A percentile compares a stretch with the other conserved stretches of the same genome.
These are phyloP conservation scores for Sordariomycetes sp. DNA, from an alignment of 2,329 filamentous ascomycete genomes.

Conservation along the genomic window DNA sequence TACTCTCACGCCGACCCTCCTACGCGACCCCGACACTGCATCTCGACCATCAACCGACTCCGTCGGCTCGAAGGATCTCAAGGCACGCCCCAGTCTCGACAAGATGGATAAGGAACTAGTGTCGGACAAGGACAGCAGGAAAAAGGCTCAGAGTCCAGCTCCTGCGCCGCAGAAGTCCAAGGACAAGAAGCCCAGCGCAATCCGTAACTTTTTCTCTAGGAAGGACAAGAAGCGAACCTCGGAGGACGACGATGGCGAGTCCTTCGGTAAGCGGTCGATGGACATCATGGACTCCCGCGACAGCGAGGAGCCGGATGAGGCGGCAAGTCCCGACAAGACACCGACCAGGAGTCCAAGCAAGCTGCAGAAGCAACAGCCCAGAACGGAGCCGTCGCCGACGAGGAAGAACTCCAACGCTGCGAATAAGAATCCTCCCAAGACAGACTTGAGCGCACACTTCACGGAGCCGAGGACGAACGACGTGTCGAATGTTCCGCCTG, in stretches of 20 bases:
- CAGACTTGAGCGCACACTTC: constrained; percentile 19
- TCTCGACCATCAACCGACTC: constrained; percentile 42
- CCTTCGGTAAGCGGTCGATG: constrained; percentile 52
- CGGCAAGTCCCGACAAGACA: constrained; percentile 35
- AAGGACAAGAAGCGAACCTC: constrained; percentile 49
- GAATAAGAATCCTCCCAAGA: constrained; percentile 4
- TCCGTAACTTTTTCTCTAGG: constrained; percentile 54
- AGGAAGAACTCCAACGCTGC: constrained; percentile 20
- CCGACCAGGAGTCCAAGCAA: constrained; percentile 55
- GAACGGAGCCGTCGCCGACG: constrained; percentile 35
- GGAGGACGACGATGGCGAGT: constrained; percentile 53
- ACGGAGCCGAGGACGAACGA: constrained; percentile 38
- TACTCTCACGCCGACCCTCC: constrained; percentile 83
- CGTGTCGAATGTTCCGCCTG: constrained; percentile 45
- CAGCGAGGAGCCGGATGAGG: constrained; percentile 35
- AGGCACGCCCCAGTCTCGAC: constrained; percentile 62
- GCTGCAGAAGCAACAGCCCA: constrained; percentile 58
- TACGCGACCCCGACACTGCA: constrained; percentile 71
- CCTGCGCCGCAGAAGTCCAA: constrained; percentile 65
- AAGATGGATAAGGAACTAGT: constrained; percentile 47
- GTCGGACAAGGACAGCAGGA: constrained; percentile 53
- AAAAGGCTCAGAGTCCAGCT: too few relatives aligned
- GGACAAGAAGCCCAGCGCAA: constrained; percentile 47
- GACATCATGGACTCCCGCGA: constrained; percentile 39
- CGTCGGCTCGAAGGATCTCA: constrained; percentile 32